phyloP scores from a whole-genome alignment of 257 asterid species.

The Solanum chmielewskii region DNA sequence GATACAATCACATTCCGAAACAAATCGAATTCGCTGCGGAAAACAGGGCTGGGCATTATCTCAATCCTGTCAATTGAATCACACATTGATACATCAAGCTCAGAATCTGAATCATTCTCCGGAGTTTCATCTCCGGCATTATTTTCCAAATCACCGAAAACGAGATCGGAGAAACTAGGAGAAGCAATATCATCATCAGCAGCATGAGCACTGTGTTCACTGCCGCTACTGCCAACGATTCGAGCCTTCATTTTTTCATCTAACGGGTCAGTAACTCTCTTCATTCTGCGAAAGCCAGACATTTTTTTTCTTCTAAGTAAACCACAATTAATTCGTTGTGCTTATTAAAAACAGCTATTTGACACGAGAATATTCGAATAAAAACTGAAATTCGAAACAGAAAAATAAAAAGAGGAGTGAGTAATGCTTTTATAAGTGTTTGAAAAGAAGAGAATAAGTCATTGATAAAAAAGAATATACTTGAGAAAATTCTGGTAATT shows the following conservation, averaged over 20 bases:
- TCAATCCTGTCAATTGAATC: constrained; percentile 7
- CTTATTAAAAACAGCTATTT: constrained; percentile 5
- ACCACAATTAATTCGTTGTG: neutral
- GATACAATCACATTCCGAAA: constrained; percentile 22
- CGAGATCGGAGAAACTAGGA: constrained; percentile 36
- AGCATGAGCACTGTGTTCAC: constrained; percentile 50
- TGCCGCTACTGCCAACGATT: constrained; percentile 79
- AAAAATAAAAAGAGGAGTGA: neutral
- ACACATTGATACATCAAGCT: constrained; percentile 3
- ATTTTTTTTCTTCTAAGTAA: constrained; percentile 3
- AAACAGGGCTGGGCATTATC: constrained; percentile 13
- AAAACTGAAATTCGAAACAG: neutral
- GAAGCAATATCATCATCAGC: constrained; percentile 27
- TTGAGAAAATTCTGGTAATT: neutral
- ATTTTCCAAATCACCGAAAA: constrained; percentile 22
- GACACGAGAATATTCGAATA: neutral
- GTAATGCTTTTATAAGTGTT: neutral
- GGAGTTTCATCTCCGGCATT: neutral
- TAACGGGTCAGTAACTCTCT: constrained; percentile 47
- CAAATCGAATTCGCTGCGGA: constrained; percentile 20
- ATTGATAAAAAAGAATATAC: neutral
- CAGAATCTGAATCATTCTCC: constrained; percentile 21
- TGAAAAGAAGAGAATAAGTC: neutral
- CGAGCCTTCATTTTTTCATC: constrained; percentile 34
- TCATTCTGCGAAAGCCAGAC: constrained; percentile 20